Evolutionary conservation across 1,139 yeast genomes (phyloP).

Genomic region (Kurtzmaniella quercitrusa): DNA sequence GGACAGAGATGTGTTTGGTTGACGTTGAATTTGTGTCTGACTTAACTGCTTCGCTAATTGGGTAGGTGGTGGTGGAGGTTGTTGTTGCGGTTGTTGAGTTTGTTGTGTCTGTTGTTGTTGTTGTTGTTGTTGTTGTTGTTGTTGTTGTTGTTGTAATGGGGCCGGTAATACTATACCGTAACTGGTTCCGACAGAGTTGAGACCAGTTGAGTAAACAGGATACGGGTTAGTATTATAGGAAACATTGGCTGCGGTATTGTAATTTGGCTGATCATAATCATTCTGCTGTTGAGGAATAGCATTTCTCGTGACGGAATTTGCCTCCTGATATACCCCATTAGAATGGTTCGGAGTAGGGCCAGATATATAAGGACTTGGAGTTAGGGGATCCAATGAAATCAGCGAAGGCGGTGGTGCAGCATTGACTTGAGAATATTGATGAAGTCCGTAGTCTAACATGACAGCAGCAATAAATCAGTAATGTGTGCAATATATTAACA

Average conservation of each 20-base stretch:
- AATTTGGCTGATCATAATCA: not conserved
- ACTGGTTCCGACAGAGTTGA: not conserved
- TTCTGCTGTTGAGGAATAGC: not conserved
- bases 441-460: not conserved
- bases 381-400: not conserved
- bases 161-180: not conserved
- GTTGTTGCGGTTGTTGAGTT: slow-evolving; percentile 2
- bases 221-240: not conserved
- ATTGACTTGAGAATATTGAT: not conserved
- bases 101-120: slow-evolving; percentile 1
- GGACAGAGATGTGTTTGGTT: not conserved
- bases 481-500: not conserved
- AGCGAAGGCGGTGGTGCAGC: not conserved
- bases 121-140: slow-evolving; percentile 1
- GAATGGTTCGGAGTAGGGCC: not conserved
- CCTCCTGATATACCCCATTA: not conserved
- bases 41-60: not conserved
- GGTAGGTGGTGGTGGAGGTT: slow-evolving; percentile 1
- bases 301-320: not conserved
- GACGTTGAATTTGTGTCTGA: not conserved
- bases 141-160: slow-evolving; percentile 1
- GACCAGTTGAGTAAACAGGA: not conserved
- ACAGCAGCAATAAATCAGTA: not conserved
- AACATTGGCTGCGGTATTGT: not conserved
- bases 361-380: not conserved